A percentile compares a stretch with the other conserved stretches of the same genome.
Conservation (phyloP, 2,329 filamentous ascomycete genomes). For the Paecilomyces dactylethromorphus region DNA sequence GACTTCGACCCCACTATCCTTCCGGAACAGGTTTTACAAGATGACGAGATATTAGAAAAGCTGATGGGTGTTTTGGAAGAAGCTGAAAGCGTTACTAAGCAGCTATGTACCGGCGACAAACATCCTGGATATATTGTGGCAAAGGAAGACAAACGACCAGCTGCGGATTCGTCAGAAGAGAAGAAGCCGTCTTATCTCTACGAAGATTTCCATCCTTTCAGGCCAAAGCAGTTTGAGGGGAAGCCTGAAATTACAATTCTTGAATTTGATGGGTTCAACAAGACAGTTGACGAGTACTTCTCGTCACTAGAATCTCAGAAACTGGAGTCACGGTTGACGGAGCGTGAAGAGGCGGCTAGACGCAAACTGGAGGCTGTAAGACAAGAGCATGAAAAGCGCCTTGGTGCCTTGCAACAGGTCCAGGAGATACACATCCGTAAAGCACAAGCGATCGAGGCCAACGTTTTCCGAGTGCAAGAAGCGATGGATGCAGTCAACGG, state of each 20-base stretch:
- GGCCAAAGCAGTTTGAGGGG: conserved; percentile 69
- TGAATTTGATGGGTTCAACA: conserved; percentile 79
- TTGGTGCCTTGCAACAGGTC: conserved; percentile 74
- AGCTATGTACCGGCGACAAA: conserved; percentile 58
- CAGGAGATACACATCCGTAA: conserved; percentile 82
- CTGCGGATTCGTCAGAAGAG: conserved; percentile 33
- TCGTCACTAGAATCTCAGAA: conserved; percentile 94
- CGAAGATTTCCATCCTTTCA: conserved; percentile 92
- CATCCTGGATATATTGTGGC: conserved; percentile 86
- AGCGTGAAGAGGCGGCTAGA: conserved; percentile 74
- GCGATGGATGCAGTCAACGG: conserved; percentile 89
- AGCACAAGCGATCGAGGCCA: conserved; percentile 83
- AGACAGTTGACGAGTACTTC: conserved; percentile 93
- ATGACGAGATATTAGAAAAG: conserved; percentile 57
- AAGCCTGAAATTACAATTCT: conserved; percentile 62
- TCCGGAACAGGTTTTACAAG: conserved; percentile 63
- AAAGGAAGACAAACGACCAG: conserved; percentile 43
- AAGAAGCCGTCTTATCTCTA: conserved; percentile 56
- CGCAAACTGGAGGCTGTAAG: conserved; percentile 79
- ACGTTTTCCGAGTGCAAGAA: conserved; percentile 85
- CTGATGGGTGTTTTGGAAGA: conserved; percentile 63
- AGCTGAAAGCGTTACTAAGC: conserved; percentile 62
- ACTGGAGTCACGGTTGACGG: conserved; percentile 72
- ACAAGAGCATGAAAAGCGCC: conserved; percentile 74
- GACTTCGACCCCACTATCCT: conserved; percentile 63